A percentile compares a stretch with the other conserved stretches of the same genome.
phyloP scores from a whole-genome alignment of 331 rosid genomes.

The Erythrophleum ivorense region DNA sequence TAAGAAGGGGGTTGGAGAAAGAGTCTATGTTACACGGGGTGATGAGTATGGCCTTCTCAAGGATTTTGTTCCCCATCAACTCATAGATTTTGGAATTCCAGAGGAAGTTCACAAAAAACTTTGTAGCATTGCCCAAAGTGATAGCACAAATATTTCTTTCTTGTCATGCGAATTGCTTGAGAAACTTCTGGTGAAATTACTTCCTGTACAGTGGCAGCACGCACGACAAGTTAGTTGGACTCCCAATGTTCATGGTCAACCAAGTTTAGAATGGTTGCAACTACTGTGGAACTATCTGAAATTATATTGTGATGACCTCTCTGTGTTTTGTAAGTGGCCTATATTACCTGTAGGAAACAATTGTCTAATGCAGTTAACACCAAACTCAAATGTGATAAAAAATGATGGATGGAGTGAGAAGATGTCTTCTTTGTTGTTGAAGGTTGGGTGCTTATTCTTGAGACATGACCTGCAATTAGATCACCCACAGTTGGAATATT shows the following conservation, averaged over 20 bases:
- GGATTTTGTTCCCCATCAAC: conserved; percentile 86
- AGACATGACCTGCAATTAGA: conserved; percentile 76
- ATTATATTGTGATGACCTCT: conserved; percentile 80
- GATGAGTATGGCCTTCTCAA: conserved; percentile 89
- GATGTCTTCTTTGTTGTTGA: conserved; percentile 82
- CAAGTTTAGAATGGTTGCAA: conserved; percentile 91
- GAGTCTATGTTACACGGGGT: conserved; percentile 83
- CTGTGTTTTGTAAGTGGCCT: conserved; percentile 91
- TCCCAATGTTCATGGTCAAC: conserved; percentile 88
- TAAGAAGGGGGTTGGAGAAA: conserved; percentile 82
- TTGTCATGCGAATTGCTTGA: conserved; percentile 87
- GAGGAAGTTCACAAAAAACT: conserved; percentile 76
- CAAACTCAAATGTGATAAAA: conserved; percentile 78
- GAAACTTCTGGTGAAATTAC: conserved; percentile 80
- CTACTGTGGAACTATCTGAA: conserved; percentile 91
- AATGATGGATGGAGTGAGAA: conserved; percentile 99
- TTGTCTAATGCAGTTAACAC: conserved; percentile 72
- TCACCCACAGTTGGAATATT: conserved; percentile 79
- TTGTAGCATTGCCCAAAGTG: conserved; percentile 71
- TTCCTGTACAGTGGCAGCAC: conserved; percentile 94
- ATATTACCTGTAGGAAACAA: conserved; percentile 78
- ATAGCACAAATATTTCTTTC: conserved; percentile 76
- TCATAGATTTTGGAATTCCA: conserved; percentile 71
- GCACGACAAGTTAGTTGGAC: conserved; percentile 83
- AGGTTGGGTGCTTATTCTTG: conserved; percentile 85